Percentiles rank a stretch among this genome's conserved stretches.
Evolutionary conservation across 2,329 filamentous ascomycete species (phyloP).

Genomic region (Nakataea oryzae): DNA sequence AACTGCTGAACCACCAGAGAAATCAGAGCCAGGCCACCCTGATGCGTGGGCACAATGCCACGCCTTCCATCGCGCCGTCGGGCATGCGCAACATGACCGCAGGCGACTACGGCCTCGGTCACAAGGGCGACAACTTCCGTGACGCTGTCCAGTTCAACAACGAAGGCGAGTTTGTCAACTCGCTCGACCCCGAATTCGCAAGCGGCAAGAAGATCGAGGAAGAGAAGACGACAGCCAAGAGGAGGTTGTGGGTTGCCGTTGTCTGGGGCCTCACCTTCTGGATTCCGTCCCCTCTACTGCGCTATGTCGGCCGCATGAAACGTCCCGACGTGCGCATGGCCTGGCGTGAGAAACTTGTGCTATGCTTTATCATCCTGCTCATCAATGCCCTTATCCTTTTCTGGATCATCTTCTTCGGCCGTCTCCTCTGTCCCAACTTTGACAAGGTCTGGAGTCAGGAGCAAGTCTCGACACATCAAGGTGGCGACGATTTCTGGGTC

Average conservation of each 20-base stretch:
- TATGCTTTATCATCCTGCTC: slow-evolving; percentile 70
- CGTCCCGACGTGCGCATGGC: slow-evolving; percentile 93
- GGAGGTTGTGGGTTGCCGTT: slow-evolving; percentile 69
- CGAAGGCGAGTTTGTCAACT: slow-evolving; percentile 55
- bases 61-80: slow-evolving; percentile 50
- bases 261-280: slow-evolving; percentile 88
- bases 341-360: slow-evolving; percentile 88
- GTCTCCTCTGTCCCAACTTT: slow-evolving; percentile 77
- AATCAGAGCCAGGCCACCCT: slow-evolving; percentile 44
- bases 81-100: slow-evolving; percentile 44
- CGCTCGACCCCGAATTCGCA: slow-evolving; percentile 66
- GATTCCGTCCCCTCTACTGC: slow-evolving; percentile 79
- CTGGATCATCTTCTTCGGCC: slow-evolving; percentile 82
- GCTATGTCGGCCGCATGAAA: slow-evolving; percentile 87
- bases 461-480: slow-evolving; percentile 62
- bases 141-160: slow-evolving; percentile 65
- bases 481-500: slow-evolving; percentile 73
- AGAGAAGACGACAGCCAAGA: slow-evolving; percentile 47
- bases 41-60: slow-evolving; percentile 26
- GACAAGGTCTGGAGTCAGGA: slow-evolving; percentile 75
- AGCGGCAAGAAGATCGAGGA: slow-evolving; percentile 68
- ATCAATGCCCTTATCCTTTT: slow-evolving; percentile 79
- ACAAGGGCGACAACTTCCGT: slow-evolving; percentile 71
- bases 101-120: slow-evolving; percentile 84
- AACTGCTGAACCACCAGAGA: slow-evolving; percentile 49